phyloP scores from a whole-genome alignment of 1,139 yeast species.

The Debaryomycetaceae sp. region DNA sequence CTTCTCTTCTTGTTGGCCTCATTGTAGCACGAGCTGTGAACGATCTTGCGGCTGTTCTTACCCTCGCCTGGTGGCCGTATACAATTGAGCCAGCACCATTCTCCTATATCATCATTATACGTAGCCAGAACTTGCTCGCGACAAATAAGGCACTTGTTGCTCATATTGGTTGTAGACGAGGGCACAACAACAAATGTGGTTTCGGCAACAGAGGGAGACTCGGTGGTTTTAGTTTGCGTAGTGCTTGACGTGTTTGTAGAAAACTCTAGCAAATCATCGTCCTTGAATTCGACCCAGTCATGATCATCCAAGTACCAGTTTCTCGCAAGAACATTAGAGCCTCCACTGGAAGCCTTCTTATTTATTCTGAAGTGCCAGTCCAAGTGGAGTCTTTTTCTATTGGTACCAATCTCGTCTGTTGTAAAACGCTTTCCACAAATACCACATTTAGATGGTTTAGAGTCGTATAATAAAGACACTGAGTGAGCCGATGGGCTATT shows the following conservation, averaged over 20 bases:
- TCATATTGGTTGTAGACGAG: slow-evolving; percentile 60
- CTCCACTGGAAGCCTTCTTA: slow-evolving; percentile 54
- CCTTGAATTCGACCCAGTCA: slow-evolving; percentile 74
- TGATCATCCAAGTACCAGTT: slow-evolving; percentile 77
- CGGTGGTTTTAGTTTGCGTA: slow-evolving; percentile 6
- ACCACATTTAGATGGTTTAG: slow-evolving; percentile 77
- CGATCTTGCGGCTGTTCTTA: slow-evolving; percentile 43
- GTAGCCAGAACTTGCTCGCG: slow-evolving; percentile 75
- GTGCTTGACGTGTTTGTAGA: slow-evolving; percentile 18
- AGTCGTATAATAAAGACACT: slow-evolving; percentile 47
- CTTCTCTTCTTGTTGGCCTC: slow-evolving; percentile 54
- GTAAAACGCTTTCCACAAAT: slow-evolving; percentile 87
- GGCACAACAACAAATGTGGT: slow-evolving; percentile 69
- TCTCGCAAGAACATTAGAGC: slow-evolving; percentile 58
- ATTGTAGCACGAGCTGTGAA: slow-evolving; percentile 77
- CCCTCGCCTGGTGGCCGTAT: slow-evolving; percentile 61
- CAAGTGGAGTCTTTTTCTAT: slow-evolving; percentile 57
- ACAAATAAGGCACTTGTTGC: slow-evolving; percentile 79
- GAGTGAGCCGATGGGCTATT: slow-evolving; percentile 27
- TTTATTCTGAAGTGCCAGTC: slow-evolving; percentile 98
- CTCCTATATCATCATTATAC: slow-evolving; percentile 87
- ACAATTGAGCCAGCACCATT: slow-evolving; percentile 94
- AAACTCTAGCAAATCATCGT: slow-evolving; percentile 47
- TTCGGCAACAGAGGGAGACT: slow-evolving; percentile 9
- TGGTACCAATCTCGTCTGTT: slow-evolving; percentile 56